Percentiles rank a stretch among this genome's conserved stretches.
Conservation (phyloP, 345 rosid species). For the Adansonia digitata region DNA sequence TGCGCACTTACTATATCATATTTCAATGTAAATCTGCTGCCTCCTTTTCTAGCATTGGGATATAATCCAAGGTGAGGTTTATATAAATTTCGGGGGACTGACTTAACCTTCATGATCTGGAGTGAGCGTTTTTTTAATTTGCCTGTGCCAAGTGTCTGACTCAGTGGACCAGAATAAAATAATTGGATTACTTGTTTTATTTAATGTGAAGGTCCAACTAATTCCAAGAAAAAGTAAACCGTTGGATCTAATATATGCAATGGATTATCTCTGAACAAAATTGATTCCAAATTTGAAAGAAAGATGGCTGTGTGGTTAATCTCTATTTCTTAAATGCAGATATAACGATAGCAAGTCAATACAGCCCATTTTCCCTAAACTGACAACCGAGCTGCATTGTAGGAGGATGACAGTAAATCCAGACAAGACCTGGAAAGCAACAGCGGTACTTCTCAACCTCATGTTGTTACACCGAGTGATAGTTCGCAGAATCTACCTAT, state of each 20-base stretch:
- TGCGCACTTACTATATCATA: neutral
- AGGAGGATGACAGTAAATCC: conserved; percentile 32
- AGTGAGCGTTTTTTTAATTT: neutral
- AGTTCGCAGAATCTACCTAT: conserved; percentile 32
- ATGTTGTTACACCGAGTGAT: conserved; percentile 26
- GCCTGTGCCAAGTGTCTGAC: conserved; percentile 4
- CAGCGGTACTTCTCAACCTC: conserved; percentile 20
- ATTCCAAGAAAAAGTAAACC: neutral
- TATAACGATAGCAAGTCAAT: conserved; percentile 33
- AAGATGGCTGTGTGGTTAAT: neutral
- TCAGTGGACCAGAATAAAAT: neutral
- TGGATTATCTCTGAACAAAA: neutral
- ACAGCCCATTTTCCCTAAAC: conserved; percentile 26
- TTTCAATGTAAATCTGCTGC: too few species aligned
- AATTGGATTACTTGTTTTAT: neutral
- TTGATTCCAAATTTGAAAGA: neutral
- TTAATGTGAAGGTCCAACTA: neutral
- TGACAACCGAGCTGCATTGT: conserved; percentile 26
- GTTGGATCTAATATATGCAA: too few species aligned
- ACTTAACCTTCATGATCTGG: neutral
- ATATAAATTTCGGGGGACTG: neutral
- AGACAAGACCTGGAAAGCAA: conserved; percentile 21
- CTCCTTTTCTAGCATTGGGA: too few species aligned
- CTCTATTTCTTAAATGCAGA: conserved; percentile 28
- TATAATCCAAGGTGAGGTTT: neutral